These are phyloP conservation scores for Nakaseomyces kungkrabaensis DNA, from an alignment of 1,139 yeast species.

Conservation along the genomic window DNA sequence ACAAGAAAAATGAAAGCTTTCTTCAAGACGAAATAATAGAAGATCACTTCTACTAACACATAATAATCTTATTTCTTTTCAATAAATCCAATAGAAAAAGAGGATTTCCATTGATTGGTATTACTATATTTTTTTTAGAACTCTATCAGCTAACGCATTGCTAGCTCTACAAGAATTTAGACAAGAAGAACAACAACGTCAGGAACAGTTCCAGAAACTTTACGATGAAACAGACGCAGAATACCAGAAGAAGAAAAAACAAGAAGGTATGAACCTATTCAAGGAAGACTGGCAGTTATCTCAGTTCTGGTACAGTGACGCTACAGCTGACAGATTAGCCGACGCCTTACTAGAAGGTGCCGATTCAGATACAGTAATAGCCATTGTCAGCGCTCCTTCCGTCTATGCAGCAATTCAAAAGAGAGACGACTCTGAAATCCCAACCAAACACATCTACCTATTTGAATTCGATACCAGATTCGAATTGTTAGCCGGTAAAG, in stretches of 20 bases:
- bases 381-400: constrained; percentile 81
- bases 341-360: constrained; percentile 69
- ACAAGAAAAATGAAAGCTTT: background rate
- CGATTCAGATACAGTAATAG: constrained; percentile 56
- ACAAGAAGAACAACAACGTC: constrained; percentile 52
- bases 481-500: constrained; percentile 56
- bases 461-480: constrained; percentile 74
- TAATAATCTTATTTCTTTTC: too few species aligned
- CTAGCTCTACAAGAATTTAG: constrained; percentile 71
- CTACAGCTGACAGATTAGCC: constrained; percentile 59
- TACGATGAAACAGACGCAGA: constrained; percentile 48
- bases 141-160: constrained; percentile 59
- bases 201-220: constrained; percentile 49
- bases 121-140: constrained; percentile 16
- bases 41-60: too few species aligned
- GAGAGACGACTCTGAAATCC: constrained; percentile 40
- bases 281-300: constrained; percentile 91
- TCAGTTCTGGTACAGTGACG: constrained; percentile 79
- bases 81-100: background rate
- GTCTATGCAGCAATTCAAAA: constrained; percentile 76
- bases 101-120: background rate
- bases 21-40: too few species aligned
- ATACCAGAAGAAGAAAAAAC: constrained; percentile 26
- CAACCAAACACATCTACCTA: constrained; percentile 60
- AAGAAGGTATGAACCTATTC: constrained; percentile 51